Percentiles rank a stretch among this genome's conserved stretches.
Evolutionary conservation across 768 basidiomycete species (phyloP).

Genomic region (Sutorius australiensis): DNA sequence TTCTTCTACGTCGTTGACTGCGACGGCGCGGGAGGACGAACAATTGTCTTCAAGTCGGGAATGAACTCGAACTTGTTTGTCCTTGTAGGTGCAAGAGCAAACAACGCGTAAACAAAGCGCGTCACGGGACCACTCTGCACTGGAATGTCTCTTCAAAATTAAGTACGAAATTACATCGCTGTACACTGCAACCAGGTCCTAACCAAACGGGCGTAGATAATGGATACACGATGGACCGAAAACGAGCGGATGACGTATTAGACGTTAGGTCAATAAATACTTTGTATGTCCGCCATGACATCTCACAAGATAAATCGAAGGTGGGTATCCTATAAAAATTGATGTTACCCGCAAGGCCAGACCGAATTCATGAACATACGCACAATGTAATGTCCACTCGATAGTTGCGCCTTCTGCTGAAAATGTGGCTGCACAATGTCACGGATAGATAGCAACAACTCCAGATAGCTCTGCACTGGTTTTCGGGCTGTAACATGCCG

Average conservation of each 20-base stretch:
- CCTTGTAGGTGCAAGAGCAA: constrained; percentile 24
- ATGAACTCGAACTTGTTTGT: constrained; percentile 35
- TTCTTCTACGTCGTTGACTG: constrained; percentile 14
- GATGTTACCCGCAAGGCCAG: not conserved
- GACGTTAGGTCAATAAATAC: not conserved
- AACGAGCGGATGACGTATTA: not conserved
- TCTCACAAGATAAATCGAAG: constrained; percentile 31
- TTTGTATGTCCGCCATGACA: not conserved
- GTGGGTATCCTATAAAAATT: constrained; percentile 21
- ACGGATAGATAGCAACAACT: constrained; percentile 57
- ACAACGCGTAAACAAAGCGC: constrained; percentile 33
- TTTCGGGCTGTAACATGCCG: constrained; percentile 34
- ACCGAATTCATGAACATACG: constrained; percentile 5
- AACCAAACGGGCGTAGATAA: not conserved
- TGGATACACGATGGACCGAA: not conserved
- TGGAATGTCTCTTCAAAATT: not conserved
- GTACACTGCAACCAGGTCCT: not conserved
- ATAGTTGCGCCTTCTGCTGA: constrained; percentile 69
- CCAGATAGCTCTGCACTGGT: constrained; percentile 61
- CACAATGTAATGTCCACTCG: constrained; percentile 68
- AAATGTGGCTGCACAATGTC: constrained; percentile 55
- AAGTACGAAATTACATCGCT: constrained; percentile 1
- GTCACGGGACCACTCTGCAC: constrained; percentile 17
- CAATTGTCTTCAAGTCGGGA: not conserved
- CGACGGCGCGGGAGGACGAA: constrained; percentile 21